phyloP scores from a whole-genome alignment of 139 green algal genomes.

The Chlorella ohadii region DNA sequence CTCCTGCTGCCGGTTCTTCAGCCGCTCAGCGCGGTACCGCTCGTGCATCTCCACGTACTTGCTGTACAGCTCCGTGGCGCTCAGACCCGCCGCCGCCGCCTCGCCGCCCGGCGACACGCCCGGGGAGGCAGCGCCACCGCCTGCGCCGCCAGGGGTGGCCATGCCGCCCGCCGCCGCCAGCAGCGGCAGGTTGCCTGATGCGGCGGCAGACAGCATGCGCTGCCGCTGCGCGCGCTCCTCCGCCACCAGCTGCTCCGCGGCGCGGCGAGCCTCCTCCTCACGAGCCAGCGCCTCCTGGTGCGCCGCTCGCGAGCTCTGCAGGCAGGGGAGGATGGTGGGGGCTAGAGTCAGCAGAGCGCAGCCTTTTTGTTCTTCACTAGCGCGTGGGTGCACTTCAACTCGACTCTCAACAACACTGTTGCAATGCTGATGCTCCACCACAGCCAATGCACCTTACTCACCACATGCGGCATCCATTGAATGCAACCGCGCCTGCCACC shows the following conservation, averaged over 20 bases:
- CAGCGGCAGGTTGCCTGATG: constrained; percentile 13
- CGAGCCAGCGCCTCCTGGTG: constrained; percentile 39
- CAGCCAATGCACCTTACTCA: not conserved
- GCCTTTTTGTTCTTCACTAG: no score
- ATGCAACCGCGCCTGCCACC: no score
- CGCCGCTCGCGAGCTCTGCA: constrained; percentile 26
- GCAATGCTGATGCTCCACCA: not conserved
- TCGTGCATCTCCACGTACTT: constrained; percentile 52
- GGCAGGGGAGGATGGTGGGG: not conserved
- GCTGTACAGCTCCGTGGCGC: constrained; percentile 50
- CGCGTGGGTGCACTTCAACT: not conserved
- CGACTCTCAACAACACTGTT: not conserved
- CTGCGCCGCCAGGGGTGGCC: not conserved
- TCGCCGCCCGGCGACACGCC: not conserved
- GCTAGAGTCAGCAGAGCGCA: not conserved
- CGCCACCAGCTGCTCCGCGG: constrained; percentile 30
- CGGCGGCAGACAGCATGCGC: constrained; percentile 52
- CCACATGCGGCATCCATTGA: no score
- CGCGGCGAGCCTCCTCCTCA: constrained; percentile 7
- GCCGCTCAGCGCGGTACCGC: constrained; percentile 38
- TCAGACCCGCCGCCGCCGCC: not conserved
- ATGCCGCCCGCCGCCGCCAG: constrained; percentile 15
- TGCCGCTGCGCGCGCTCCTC: constrained; percentile 48
- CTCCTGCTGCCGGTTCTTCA: constrained; percentile 49
- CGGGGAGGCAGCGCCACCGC: not conserved